Evolutionary conservation across 106 monocot species (phyloP), one percentile per base, ranked within the genome.

Genomic region (Dioscorea dumetorum): DNA sequence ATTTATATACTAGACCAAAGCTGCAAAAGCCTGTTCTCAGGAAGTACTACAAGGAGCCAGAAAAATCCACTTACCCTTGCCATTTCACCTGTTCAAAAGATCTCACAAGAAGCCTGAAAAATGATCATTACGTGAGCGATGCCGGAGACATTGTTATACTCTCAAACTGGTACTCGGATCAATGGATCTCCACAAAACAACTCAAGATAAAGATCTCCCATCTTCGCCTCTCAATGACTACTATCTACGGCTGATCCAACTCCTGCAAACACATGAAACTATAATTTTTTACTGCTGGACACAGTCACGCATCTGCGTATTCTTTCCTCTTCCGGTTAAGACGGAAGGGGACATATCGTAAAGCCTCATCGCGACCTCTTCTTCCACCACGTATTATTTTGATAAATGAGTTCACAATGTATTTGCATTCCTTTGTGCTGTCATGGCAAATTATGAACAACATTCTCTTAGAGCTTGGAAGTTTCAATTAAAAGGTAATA

Each of bases 21-120:
- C 86, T 24, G 93, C 89, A 8, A 85, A 67, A 50, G n/a, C 86
- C 79, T 12, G 89, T 94, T 24, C 81, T 94, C 3, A 89, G 89
- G 3, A 89, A 84, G 51, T 90, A 94, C 83, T 94, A 90, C 80
- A 76, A 82, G 28, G 89, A 94, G 50, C 93, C 93, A 4, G 70
- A 86, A 79, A 94, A 77, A 56, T 94, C 93, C 12, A 78, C 73
- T n/a, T n/a, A 12, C 83, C 93, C 3, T 64, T 89, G 18, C 93
- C 93, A 62, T 76, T 90, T 61, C 86, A 86, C 67, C 73, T 94
- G 50, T 52, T 91, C 54, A 60, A 74, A n/a, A 31, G 84, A 67
- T 49, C 66, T 94, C 12, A 63, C 77, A 15, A 86, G 75, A 58
- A 94, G 93, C 68, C 67, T 94, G 65, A 79, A 78, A 63, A 16